phyloP scores from a whole-genome alignment of 345 rosid species.

The Mangifera indica region DNA sequence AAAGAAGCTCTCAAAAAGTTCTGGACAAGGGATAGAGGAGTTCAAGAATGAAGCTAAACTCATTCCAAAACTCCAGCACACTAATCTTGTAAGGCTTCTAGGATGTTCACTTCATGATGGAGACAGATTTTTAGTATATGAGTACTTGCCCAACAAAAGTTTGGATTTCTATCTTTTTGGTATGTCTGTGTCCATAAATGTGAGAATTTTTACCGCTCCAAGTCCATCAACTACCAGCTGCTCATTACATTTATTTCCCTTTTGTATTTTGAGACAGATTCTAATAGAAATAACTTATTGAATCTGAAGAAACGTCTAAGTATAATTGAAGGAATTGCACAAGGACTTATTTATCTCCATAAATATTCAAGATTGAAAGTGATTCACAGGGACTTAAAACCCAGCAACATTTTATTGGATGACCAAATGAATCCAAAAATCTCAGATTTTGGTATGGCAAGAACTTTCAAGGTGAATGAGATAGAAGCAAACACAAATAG shows the following conservation, averaged over 20 bases:
- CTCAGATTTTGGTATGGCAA: conserved; percentile 10
- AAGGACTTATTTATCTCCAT: conserved; percentile 20
- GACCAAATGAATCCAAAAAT: conserved; percentile 19
- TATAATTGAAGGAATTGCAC: conserved; percentile 16
- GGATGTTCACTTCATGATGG: conserved; percentile 4
- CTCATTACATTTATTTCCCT: background rate
- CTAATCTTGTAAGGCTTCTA: conserved; percentile 7
- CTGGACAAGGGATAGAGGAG: background rate
- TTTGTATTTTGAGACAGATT: background rate
- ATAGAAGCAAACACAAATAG: background rate
- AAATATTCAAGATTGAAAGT: conserved; percentile 15
- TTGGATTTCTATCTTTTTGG: conserved; percentile 6
- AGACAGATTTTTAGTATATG: conserved; percentile 1
- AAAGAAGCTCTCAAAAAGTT: conserved; percentile 1
- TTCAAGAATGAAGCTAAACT: conserved; percentile 4
- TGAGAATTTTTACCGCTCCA: no score
- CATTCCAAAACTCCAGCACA: conserved; percentile 11
- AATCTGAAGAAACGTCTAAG: conserved; percentile 2
- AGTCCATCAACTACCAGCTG: no score
- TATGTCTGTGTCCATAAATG: background rate
- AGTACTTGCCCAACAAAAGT: conserved; percentile 4
- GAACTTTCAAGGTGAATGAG: background rate
- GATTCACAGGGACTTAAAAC: background rate
- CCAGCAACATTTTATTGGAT: conserved; percentile 11
- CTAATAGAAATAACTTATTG: background rate